phyloP scores from a whole-genome alignment of 192 early-diverging fungal species.

The Coemansia sp. region DNA sequence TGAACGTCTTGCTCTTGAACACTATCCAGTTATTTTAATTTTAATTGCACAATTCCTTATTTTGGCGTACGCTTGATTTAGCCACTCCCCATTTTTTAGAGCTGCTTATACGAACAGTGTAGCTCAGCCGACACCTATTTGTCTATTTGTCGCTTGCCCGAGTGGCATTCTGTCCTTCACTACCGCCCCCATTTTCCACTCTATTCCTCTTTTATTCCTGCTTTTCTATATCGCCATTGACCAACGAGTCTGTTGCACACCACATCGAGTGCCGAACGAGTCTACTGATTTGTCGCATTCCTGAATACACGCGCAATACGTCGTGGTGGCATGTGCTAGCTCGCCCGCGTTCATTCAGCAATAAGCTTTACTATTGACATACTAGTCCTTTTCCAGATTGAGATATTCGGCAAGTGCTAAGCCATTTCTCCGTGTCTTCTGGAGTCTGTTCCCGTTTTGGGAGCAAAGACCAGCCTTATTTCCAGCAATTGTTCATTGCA shows the following conservation, averaged over 20 bases:
- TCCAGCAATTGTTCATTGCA: background rate
- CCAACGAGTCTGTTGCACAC: background rate
- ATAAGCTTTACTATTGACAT: background rate
- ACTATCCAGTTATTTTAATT: background rate
- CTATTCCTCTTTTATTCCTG: background rate
- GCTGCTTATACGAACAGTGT: background rate
- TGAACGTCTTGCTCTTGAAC: too few species aligned
- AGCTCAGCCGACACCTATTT: background rate
- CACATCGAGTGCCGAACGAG: background rate
- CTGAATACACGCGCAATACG: background rate
- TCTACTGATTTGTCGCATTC: background rate
- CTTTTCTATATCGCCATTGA: constrained; percentile 6
- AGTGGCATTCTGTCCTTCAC: background rate
- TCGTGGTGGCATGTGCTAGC: background rate
- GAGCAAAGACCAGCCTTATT: background rate
- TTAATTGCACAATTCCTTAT: background rate
- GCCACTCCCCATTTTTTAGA: constrained; percentile 1
- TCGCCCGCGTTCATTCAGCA: background rate
- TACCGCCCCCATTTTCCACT: constrained; percentile 1
- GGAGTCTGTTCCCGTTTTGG: constrained; percentile 1
- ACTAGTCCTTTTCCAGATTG: constrained; percentile 5
- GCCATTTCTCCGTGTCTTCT: background rate
- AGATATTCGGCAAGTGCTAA: background rate
- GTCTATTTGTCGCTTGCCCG: constrained; percentile 1
- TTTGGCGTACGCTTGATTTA: background rate